phyloP scores from a whole-genome alignment of 352 stramenopile species.

The Lagenidium sp. region DNA sequence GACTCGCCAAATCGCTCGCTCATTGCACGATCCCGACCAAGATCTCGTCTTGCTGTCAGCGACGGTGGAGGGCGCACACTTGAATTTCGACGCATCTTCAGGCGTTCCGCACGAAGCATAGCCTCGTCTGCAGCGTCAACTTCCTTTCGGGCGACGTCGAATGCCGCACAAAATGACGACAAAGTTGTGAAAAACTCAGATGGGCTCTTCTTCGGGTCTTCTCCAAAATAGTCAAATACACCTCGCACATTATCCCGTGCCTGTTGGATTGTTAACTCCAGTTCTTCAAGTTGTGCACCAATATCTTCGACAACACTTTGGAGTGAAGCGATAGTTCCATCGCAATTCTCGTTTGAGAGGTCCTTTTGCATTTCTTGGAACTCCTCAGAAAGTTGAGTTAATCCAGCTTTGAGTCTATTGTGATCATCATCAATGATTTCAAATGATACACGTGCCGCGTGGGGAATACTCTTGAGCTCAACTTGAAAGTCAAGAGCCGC shows the following conservation, averaged over 20 bases:
- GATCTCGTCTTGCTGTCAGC: not conserved
- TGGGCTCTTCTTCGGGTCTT: conserved; percentile 63
- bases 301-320: conserved; percentile 26
- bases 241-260: conserved; percentile 50
- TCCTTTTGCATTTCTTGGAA: conserved; percentile 32
- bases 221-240: conserved; percentile 83
- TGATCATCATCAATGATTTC: conserved; percentile 62
- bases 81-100: conserved; percentile 38
- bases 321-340: conserved; percentile 8
- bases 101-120: conserved; percentile 34
- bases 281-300: conserved; percentile 25
- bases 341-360: not conserved
- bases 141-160: conserved; percentile 54
- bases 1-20: conserved; percentile 5
- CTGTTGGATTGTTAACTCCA: conserved; percentile 25
- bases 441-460: conserved; percentile 79
- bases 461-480: conserved; percentile 78
- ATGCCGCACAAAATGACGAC: conserved; percentile 73
- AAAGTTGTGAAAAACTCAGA: conserved; percentile 77
- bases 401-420: conserved; percentile 37
- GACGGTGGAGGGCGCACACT: conserved; percentile 3
- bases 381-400: conserved; percentile 36
- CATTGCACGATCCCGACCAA: conserved; percentile 5
- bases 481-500: conserved; percentile 88
- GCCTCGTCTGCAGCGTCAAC: conserved; percentile 62